Conservation (phyloP, 2,329 filamentous ascomycete genomes). For the Juglanconis juglandina region DNA sequence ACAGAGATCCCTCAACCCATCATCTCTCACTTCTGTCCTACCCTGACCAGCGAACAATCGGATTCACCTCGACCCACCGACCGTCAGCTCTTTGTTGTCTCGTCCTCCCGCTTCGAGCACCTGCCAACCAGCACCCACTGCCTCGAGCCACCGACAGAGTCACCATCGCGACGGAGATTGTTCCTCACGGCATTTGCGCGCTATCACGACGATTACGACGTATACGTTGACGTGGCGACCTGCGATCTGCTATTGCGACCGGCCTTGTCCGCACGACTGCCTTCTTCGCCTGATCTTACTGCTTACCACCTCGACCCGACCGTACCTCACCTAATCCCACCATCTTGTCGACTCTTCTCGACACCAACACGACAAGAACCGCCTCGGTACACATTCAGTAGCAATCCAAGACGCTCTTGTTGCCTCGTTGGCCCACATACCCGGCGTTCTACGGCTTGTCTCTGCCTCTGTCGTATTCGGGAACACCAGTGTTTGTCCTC, state of each 20-base stretch:
- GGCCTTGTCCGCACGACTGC: slow-evolving; percentile 5
- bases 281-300: slow-evolving; percentile 1
- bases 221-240: slow-evolving; percentile 4
- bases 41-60: neutral
- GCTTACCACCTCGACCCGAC: neutral
- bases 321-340: neutral
- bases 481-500: neutral
- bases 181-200: neutral
- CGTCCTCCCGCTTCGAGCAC: neutral
- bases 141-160: neutral
- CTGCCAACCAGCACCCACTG: neutral
- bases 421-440: neutral
- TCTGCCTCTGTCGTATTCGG: slow-evolving; percentile 6
- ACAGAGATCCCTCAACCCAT: neutral
- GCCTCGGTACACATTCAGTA: neutral
- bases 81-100: slow-evolving; percentile 4
- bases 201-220: slow-evolving; percentile 7
- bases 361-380: neutral
- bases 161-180: neutral
- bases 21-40: neutral
- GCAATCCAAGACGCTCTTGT: neutral
- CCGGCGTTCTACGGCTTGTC: slow-evolving; percentile 4
- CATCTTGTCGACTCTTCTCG: neutral
- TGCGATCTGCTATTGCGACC: slow-evolving; percentile 5
- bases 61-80: neutral